Conservation (phyloP, 2,329 filamentous ascomycete genomes). For the Samsoniella hepiali region DNA sequence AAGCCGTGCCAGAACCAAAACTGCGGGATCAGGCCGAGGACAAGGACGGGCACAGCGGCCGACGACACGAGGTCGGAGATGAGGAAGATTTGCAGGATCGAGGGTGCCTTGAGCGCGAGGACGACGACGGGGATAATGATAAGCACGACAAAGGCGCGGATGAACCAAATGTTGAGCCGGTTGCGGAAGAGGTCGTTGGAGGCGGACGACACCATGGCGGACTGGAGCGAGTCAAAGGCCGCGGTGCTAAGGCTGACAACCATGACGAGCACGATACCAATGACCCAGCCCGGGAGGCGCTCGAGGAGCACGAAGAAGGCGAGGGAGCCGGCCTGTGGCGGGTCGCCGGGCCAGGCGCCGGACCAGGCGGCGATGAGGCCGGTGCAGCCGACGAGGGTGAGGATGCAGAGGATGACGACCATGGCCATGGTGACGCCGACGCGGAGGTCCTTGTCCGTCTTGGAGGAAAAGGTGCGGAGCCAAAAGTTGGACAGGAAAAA, state of each 20-base stretch:
- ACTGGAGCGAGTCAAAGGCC: slow-evolving; percentile 77
- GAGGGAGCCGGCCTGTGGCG: slow-evolving; percentile 57
- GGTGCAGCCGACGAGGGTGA: slow-evolving; percentile 68
- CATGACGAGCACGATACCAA: slow-evolving; percentile 79
- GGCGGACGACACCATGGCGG: slow-evolving; percentile 79
- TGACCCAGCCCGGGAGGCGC: slow-evolving; percentile 73
- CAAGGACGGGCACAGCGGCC: slow-evolving; percentile 68
- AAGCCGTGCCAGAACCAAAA: slow-evolving; percentile 79
- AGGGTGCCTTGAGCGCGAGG: slow-evolving; percentile 69
- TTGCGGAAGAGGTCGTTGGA: slow-evolving; percentile 86
- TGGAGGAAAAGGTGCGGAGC: slow-evolving; percentile 78
- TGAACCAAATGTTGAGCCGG: slow-evolving; percentile 70
- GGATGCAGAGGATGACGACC: slow-evolving; percentile 61
- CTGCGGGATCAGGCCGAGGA: slow-evolving; percentile 65
- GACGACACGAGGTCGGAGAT: slow-evolving; percentile 79
- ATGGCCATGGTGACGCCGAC: slow-evolving; percentile 69
- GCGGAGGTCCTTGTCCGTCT: slow-evolving; percentile 73
- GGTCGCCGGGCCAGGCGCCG: slow-evolving; percentile 64
- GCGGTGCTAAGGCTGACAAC: slow-evolving; percentile 72
- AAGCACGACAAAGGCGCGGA: slow-evolving; percentile 65
- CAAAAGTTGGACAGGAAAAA: slow-evolving; percentile 84
- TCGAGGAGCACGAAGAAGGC: slow-evolving; percentile 74
- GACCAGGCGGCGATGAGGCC: slow-evolving; percentile 78
- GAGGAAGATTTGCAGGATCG: slow-evolving; percentile 76
- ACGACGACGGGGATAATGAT: slow-evolving; percentile 72